Base-by-base conservation (phyloP, 2,329 filamentous ascomycete genomes). In the Phyllosticta citriasiana region DNA sequence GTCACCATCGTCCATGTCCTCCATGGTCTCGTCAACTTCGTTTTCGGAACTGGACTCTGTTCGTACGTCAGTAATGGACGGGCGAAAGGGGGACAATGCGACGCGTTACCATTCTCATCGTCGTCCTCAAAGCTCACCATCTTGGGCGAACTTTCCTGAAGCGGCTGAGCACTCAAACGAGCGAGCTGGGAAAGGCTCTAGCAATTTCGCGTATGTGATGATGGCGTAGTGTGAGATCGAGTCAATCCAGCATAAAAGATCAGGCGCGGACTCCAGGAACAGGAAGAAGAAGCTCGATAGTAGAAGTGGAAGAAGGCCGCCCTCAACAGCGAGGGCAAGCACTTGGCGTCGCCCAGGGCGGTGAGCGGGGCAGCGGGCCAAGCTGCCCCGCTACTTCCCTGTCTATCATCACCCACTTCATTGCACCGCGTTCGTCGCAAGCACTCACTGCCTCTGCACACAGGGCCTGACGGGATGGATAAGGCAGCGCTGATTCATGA, bases 51-150 rank as follows among this genome's bases (percentile, higher is more conserved):
- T 67, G 19, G 70, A 74, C 54, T 76, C 75, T 59, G 72, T 69
- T 16, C 14, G n/a, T 12, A 22, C 72, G 74, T 60, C 52, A 60
- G 53, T 19, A 3, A 56, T 19, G n/a, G 6, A 47, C 53, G 6
- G 9, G 10, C 27, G 24, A 22, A 22, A 25, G 53, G 22, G 53
- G 14, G 53, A 52, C 51, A n/a, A 16, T 24, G 62, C 72, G 25
- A 66, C 71, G 71, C 72, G 62, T 67, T 69, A 64, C 72, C 72
- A 67, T 75, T 73, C 7, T 75, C 73, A 54, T 74, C 77, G 62
- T 79, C 78, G 63, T 79, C 78, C 65, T 79, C 77, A 65, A 78
- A 79, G 63, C 76, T 74, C 24, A 70, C 68, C 60, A 62, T 62
- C 51, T 54, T 58, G 51, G 54, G 55, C 54, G 51, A 22, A 47